Evolutionary conservation across 371 early-diverging fungal genomes (phyloP).

Genomic region (Capillidium heterosporum): DNA sequence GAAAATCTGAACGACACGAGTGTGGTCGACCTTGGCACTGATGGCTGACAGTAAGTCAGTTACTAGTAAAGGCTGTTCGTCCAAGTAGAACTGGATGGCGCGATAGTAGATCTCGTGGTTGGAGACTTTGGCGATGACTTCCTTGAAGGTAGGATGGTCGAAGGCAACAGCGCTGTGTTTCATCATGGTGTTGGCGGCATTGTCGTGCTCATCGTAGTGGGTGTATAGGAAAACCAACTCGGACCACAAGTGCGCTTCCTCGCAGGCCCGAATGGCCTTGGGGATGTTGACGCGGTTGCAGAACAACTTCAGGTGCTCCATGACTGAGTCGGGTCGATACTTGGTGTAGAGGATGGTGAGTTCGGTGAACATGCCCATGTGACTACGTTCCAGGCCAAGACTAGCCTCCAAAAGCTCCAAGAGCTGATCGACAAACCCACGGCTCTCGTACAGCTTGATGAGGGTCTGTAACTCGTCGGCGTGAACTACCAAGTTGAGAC

Average conservation of each 20-base stretch:
- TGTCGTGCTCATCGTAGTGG: conserved; percentile 95
- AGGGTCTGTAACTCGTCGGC: conserved; percentile 89
- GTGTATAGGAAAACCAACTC: conserved; percentile 93
- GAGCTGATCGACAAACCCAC: conserved; percentile 79
- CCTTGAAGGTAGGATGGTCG: conserved; percentile 92
- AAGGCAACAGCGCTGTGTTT: conserved; percentile 78
- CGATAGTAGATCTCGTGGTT: conserved; percentile 94
- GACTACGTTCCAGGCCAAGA: conserved; percentile 87
- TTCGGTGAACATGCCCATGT: conserved; percentile 99
- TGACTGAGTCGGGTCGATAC: conserved; percentile 80
- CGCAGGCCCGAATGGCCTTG: conserved; percentile 89
- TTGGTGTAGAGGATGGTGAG: conserved; percentile 89
- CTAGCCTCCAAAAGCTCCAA: conserved; percentile 80
- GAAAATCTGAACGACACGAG: conserved; percentile 88
- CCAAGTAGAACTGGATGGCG: conserved; percentile 87
- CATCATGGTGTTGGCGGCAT: conserved; percentile 88
- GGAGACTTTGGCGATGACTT: conserved; percentile 84
- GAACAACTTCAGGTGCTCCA: conserved; percentile 91
- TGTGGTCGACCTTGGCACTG: conserved; percentile 84
- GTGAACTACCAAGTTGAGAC: conserved; percentile 84
- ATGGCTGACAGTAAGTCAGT: conserved; percentile 77
- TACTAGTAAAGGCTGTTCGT: conserved; percentile 81
- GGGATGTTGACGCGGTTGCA: conserved; percentile 94
- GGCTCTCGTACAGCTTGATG: conserved; percentile 66
- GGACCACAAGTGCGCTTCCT: conserved; percentile 84